Evolutionary conservation across 768 basidiomycete species (phyloP).

Genomic region (Clavulina sp.): DNA sequence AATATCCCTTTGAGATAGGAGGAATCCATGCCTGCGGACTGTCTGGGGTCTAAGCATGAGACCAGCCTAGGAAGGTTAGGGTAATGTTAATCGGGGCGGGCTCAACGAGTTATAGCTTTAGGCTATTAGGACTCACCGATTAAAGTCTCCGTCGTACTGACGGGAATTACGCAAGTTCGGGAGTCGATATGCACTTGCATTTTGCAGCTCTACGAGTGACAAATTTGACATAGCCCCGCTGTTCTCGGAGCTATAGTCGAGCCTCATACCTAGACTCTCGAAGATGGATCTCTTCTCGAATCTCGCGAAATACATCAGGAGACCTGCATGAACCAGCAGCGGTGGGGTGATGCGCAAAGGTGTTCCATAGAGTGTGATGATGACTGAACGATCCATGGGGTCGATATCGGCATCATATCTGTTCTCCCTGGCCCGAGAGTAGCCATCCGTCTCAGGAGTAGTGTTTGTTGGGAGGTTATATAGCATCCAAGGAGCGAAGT

Average conservation of each 20-base stretch:
- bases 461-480: slow-evolving; percentile 1
- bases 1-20: slow-evolving; percentile 7
- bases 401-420: background rate
- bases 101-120: background rate
- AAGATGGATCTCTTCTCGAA: slow-evolving; percentile 5
- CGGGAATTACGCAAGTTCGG: background rate
- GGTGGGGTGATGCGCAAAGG: slow-evolving; percentile 7
- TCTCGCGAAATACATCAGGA: slow-evolving; percentile 9
- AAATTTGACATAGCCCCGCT: background rate
- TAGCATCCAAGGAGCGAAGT: slow-evolving; percentile 10
- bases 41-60: background rate
- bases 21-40: background rate
- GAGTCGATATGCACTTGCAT: background rate
- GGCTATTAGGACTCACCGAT: background rate
- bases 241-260: background rate
- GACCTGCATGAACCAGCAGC: slow-evolving; percentile 6
- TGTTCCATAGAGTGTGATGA: slow-evolving; percentile 5
- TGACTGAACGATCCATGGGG: slow-evolving; percentile 1
- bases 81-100: too few species aligned
- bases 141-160: background rate
- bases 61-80: background rate
- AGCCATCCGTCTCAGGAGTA: background rate
- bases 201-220: background rate
- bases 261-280: background rate
- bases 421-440: background rate